A percentile compares a stretch with the other conserved stretches of the same genome.
Conservation (phyloP, 2,329 filamentous ascomycete species). For the Claviceps monticola region DNA sequence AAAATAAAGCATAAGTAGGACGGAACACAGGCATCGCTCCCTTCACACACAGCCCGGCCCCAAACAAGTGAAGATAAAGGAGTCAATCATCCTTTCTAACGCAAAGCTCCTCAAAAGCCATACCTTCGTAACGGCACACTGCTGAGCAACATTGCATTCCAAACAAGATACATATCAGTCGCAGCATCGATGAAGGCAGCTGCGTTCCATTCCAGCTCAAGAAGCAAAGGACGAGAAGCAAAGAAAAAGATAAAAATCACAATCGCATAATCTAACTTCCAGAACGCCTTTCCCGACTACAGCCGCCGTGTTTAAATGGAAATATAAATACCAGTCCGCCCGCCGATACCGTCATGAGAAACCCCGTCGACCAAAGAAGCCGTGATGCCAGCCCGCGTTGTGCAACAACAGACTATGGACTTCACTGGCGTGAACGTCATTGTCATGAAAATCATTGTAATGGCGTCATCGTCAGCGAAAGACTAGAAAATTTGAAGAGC, state of each 20-base stretch:
- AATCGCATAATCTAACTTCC: background rate
- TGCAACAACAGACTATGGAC: background rate
- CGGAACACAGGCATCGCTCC: background rate
- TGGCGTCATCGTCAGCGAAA: background rate
- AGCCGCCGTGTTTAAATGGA: slow-evolving; percentile 7
- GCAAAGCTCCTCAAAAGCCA: background rate
- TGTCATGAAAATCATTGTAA: too few species aligned
- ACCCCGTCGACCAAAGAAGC: background rate
- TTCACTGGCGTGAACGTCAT: background rate
- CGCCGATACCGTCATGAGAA: background rate
- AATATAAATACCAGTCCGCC: slow-evolving; percentile 1
- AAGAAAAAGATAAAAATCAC: background rate
- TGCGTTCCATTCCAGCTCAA: background rate
- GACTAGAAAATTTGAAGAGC: background rate
- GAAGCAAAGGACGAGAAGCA: background rate
- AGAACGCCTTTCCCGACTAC: slow-evolving; percentile 10
- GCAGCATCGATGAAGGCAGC: slow-evolving; percentile 1
- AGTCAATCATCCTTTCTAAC: background rate
- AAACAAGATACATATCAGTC: slow-evolving; percentile 5
- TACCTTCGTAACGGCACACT: background rate
- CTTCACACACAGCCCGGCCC: background rate
- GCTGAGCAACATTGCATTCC: background rate
- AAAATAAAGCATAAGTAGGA: background rate
- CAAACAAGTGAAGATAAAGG: background rate
- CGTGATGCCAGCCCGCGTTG: background rate